These are phyloP conservation scores for Malassezia equina DNA, from an alignment of 1,284 basidiomycete species.

Conservation along the genomic window DNA sequence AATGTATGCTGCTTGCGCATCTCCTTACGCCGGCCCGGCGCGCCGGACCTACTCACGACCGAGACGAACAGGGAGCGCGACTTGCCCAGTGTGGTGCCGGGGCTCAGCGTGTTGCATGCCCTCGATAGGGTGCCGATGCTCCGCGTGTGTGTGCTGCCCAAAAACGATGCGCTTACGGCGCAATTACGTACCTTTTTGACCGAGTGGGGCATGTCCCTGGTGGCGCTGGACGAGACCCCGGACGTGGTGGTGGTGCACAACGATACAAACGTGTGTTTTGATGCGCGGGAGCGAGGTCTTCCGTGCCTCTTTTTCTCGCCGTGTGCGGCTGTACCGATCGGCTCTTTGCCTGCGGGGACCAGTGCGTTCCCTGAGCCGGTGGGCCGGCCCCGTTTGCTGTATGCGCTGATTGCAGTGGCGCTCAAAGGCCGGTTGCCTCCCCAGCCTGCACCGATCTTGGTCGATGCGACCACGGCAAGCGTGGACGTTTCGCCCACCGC, in stretches of 20 bases:
- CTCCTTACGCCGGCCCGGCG: slow-evolving; percentile 2
- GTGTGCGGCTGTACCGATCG: not conserved
- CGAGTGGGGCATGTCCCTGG: slow-evolving; percentile 3
- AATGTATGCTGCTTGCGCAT: slow-evolving; percentile 1
- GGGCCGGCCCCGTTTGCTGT: not conserved
- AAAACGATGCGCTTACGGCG: not conserved
- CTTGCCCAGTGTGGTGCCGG: not conserved
- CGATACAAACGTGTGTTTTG: not conserved
- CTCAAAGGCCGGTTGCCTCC: not conserved
- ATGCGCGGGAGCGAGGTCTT: not conserved
- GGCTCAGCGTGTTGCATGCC: not conserved
- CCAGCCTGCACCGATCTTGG: not conserved
- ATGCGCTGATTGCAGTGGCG: not conserved
- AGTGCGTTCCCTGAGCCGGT: not conserved
- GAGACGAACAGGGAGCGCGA: not conserved
- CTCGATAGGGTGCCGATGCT: not conserved
- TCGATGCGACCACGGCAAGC: not conserved
- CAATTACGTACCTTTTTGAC: not conserved
- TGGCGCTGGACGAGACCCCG: not conserved
- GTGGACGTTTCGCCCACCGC: not conserved
- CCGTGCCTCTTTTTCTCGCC: slow-evolving; percentile 6
- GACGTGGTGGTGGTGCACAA: slow-evolving; percentile 12
- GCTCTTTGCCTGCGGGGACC: not conserved
- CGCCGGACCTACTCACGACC: slow-evolving; percentile 11
- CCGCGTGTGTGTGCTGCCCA: slow-evolving; percentile 1